Conservation (phyloP, 768 basidiomycete genomes). For the Boletus vinaceobasis region DNA sequence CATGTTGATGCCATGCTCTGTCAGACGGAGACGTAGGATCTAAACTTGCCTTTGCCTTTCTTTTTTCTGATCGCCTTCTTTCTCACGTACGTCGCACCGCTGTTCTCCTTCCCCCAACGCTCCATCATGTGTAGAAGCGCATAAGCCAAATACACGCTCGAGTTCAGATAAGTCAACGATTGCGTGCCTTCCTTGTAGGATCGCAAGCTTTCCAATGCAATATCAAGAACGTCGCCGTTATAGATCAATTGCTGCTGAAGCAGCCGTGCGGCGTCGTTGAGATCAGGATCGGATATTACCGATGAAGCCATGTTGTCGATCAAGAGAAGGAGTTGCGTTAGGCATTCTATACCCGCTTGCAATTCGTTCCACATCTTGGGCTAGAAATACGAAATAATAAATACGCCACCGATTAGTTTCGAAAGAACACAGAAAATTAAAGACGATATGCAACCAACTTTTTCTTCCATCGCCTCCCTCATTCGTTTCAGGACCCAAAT, state of each 20-base stretch:
- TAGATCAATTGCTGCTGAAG: conserved; percentile 92
- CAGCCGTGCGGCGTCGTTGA: conserved; percentile 73
- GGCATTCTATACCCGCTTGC: conserved; percentile 90
- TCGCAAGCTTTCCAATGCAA: conserved; percentile 73
- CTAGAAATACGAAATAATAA: conserved; percentile 37
- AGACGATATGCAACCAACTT: conserved; percentile 46
- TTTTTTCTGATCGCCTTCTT: conserved; percentile 54
- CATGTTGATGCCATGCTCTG: conserved; percentile 10
- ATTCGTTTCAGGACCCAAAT: conserved; percentile 89
- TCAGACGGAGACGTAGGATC: conserved; percentile 20
- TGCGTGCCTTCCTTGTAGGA: conserved; percentile 80
- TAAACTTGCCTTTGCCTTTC: conserved; percentile 46
- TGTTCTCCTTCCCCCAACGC: conserved; percentile 72
- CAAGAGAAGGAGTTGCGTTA: conserved; percentile 87
- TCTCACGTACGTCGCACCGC: conserved; percentile 68
- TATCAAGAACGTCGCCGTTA: conserved; percentile 91
- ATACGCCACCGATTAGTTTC: conserved; percentile 10
- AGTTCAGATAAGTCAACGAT: conserved; percentile 77
- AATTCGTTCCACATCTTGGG: conserved; percentile 93
- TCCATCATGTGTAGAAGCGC: conserved; percentile 88
- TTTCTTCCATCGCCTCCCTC: conserved; percentile 86
- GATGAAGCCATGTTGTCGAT: conserved; percentile 78
- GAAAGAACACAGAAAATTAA: background rate
- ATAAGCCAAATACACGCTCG: conserved; percentile 80
- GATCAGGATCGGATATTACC: conserved; percentile 34